Evolutionary conservation across 2,329 filamentous ascomycete species (phyloP).

Genomic region (Cladophialophora yegresii): DNA sequence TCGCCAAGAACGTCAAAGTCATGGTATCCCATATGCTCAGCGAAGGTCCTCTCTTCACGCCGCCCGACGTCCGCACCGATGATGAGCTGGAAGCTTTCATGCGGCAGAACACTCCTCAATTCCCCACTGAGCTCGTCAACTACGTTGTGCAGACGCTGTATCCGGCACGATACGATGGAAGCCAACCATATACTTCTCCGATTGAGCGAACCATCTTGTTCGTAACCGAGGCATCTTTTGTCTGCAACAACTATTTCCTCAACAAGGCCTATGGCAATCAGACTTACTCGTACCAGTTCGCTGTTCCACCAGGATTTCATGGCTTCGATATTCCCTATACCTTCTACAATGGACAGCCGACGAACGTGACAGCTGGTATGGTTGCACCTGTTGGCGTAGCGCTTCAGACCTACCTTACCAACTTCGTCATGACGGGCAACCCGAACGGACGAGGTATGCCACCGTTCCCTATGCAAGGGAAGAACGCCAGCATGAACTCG

Average conservation of each 20-base stretch:
- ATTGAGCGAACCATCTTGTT: conserved; percentile 48
- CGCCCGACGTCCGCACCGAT: conserved; percentile 40
- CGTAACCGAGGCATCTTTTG: conserved; percentile 50
- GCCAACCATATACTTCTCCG: conserved; percentile 50
- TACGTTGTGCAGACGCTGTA: conserved; percentile 55
- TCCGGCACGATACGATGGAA: conserved; percentile 54
- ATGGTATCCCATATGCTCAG: conserved; percentile 51
- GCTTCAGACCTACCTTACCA: conserved; percentile 45
- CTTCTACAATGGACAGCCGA: conserved; percentile 49
- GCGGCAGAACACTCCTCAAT: conserved; percentile 35
- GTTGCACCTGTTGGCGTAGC: conserved; percentile 41
- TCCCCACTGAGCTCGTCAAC: conserved; percentile 40
- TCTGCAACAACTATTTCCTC: conserved; percentile 58
- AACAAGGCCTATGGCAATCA: conserved; percentile 53
- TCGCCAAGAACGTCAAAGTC: conserved; percentile 49
- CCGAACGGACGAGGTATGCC: conserved; percentile 44
- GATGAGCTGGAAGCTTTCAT: conserved; percentile 35
- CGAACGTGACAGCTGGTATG: conserved; percentile 42
- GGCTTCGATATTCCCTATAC: conserved; percentile 56
- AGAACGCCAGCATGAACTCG: conserved; percentile 48
- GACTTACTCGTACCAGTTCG: conserved; percentile 58
- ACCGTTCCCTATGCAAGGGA: conserved; percentile 52
- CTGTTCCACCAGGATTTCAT: conserved; percentile 56
- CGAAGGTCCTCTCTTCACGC: conserved; percentile 48
- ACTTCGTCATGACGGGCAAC: conserved; percentile 42